These are phyloP conservation scores for Aphanocladium album DNA, from an alignment of 2,329 filamentous ascomycete species.

Conservation along the genomic window DNA sequence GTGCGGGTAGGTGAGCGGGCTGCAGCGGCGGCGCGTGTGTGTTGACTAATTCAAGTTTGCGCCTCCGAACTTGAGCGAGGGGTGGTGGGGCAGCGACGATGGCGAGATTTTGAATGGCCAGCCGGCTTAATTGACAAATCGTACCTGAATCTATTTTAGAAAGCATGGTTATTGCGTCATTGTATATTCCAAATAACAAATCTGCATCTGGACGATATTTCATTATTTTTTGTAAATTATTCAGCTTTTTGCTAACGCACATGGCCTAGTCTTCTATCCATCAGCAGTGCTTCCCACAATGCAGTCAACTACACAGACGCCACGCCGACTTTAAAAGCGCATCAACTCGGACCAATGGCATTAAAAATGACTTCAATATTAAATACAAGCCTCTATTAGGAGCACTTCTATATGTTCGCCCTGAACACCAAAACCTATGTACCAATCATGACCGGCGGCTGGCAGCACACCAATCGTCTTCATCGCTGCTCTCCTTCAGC, in stretches of 20 bases:
- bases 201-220: not conserved
- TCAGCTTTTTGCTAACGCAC: not conserved
- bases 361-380: not conserved
- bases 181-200: not conserved
- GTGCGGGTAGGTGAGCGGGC: not conserved
- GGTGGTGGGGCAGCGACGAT: constrained; percentile 5
- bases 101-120: not conserved
- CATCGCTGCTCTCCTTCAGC: constrained; percentile 23
- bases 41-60: constrained; percentile 12
- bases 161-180: not conserved
- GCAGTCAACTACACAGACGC: not conserved
- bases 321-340: not conserved
- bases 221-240: not conserved
- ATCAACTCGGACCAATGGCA: not conserved
- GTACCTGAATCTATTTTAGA: not conserved
- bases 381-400: not conserved
- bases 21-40: constrained; percentile 1
- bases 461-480: not conserved
- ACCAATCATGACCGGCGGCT: not conserved
- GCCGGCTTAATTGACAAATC: not conserved
- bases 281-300: not conserved
- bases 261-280: not conserved
- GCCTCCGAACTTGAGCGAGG: constrained; percentile 8
- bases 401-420: not conserved
- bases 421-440: not conserved